Evolutionary conservation across 2,329 filamentous ascomycete genomes (phyloP), one percentile per base, ranked within the genome.

Genomic region (Fusarium humuli): DNA sequence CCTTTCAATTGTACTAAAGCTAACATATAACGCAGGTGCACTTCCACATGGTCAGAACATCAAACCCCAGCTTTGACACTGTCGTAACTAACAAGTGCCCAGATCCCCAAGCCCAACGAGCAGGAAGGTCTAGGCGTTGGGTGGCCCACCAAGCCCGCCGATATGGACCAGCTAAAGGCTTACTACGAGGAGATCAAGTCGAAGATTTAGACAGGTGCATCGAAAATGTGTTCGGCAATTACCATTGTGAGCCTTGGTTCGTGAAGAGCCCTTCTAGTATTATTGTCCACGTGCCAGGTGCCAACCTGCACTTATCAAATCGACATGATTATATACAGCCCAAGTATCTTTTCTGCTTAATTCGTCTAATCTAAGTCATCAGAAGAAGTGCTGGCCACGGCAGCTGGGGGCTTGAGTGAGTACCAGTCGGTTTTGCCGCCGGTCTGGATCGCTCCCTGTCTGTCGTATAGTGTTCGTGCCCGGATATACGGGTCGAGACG

Each of bases 61-160:
- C 4, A 46, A 7, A 14, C 6, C 20, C 12, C 13, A 18, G 16
- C n/a, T 29, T 14, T 23, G 12, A 18, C 10, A n/a, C 13, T 44
- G 18, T 23, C 16, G 32, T 44, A 22, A 29, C 60, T 66, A 27
- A 67, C 57, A 49, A 61, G 46, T 44, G 23, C 30, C 48, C 72
- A 94, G 92, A 99, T 99, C 69, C 96, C 96, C 37, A 99, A 99
- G 86, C 95, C 96, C 54, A 97, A 93, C 76, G 84, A 90, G 75
- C 77, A 85, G 37, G 92, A 98, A 79, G 96, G 96, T 9, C 84
- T 99, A 54, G 89, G 87, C 7, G 86, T 98, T 73, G 80, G 82
- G 34, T 99, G 96, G 96, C 94, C 94, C 22, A 84, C 90, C 69
- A 87, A 93, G 81, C 81, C 84, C 66, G 87, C 87, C 3, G 91